Base-by-base conservation (phyloP, 805 yeast genomes). In the Candida vaughaniae region DNA sequence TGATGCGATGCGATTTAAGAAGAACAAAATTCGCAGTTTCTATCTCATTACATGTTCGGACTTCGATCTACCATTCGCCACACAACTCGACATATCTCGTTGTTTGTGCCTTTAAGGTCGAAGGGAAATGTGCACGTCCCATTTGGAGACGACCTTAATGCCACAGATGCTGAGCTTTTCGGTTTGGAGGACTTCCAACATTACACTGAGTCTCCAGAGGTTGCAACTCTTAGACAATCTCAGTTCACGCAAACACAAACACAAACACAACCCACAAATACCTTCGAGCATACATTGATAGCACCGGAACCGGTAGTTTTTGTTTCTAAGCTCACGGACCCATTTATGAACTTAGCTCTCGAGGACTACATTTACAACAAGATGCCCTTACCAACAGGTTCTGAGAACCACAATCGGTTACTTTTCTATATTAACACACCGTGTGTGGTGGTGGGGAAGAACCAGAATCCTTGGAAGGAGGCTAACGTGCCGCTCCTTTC, bases 391-490 rank as follows among this genome's bases (percentile, higher is more conserved):
- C 56, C 56, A 6, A 32, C 31, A 4, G 39, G 27, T 1, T 33
- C 43, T 11, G 34, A 38, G 3, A 39, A 46, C 4, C n/a, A 11
- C 6, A 52, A 58, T 23, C 59, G 95, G 38, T 62, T 93, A 19
- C 54, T 88, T 41, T 69, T 91, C 37, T 93, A 93, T 55, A 69
- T 73, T 23, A 93, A 93, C 55, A 57, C 76, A 2, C 87, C 91
- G 1, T 86, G 96, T 56, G 87, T 89, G n/a, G 95, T 93, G 2
- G 69, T 93, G 9, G 99, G 99, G 0, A 88, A 95, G 53, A 93
- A 93, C 54, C 99, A 93, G 60, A 93, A 89, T 45, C 95, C 96
- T 2, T 91, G 91, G 87, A 77, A 80, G 41, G 99, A 93, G 55
- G 73, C 80, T 26, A 85, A 86, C 49, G 39, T 93, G 2, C 71